Conservation (phyloP, 495 filamentous ascomycete species). For the Penicillium mononematosum region DNA sequence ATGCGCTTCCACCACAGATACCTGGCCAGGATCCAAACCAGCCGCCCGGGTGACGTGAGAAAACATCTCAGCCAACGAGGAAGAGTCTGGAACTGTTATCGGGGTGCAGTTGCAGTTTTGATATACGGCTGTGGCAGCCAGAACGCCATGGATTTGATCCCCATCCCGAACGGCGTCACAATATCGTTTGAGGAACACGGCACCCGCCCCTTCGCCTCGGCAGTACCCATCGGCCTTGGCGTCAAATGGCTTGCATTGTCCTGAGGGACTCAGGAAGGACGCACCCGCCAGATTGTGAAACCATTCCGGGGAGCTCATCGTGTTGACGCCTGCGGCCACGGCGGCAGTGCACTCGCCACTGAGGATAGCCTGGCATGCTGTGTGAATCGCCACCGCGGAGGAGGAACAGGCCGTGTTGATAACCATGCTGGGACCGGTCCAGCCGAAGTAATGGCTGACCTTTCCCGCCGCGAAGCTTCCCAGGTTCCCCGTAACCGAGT, state of each 20-base stretch:
- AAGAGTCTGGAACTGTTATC: slow-evolving; percentile 54
- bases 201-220: slow-evolving; percentile 36
- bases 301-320: slow-evolving; percentile 30
- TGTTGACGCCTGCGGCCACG: slow-evolving; percentile 39
- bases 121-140: slow-evolving; percentile 56
- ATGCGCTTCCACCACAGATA: slow-evolving; percentile 39
- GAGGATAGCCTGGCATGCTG: slow-evolving; percentile 34
- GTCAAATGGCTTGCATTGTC: slow-evolving; percentile 65
- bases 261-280: slow-evolving; percentile 42
- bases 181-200: background rate
- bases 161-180: slow-evolving; percentile 20
- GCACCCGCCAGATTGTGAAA: slow-evolving; percentile 39
- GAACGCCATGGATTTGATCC: slow-evolving; percentile 61
- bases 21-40: slow-evolving; percentile 8
- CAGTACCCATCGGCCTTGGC: slow-evolving; percentile 37
- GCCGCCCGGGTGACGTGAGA: slow-evolving; percentile 8
- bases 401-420: slow-evolving; percentile 49
- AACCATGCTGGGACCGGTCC: slow-evolving; percentile 38
- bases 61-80: slow-evolving; percentile 32
- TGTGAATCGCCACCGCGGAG: slow-evolving; percentile 34
- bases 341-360: slow-evolving; percentile 32
- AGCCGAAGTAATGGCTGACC: slow-evolving; percentile 40
- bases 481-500: slow-evolving; percentile 30
- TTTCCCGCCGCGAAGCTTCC: slow-evolving; percentile 27
- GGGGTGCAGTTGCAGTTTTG: slow-evolving; percentile 59